A percentile compares a stretch with the other conserved stretches of the same genome.
These are phyloP conservation scores for Crithidia sp. DNA, from an alignment of 208 protist species.

Conservation along the genomic window DNA sequence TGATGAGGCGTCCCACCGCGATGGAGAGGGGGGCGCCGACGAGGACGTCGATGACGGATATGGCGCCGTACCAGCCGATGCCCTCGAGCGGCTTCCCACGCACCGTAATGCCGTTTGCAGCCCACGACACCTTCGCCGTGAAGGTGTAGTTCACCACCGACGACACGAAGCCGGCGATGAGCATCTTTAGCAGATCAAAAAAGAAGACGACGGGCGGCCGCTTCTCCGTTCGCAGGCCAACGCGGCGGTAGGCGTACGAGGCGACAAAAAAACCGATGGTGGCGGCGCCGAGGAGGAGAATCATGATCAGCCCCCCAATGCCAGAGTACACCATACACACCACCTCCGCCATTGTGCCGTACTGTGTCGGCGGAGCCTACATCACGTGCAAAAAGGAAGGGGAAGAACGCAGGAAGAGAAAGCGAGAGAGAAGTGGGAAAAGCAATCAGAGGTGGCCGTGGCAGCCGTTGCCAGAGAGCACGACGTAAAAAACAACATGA, in stretches of 20 bases:
- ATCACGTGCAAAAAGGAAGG: background rate
- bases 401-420: background rate
- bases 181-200: conserved; percentile 52
- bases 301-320: conserved; percentile 37
- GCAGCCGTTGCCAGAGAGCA: no score
- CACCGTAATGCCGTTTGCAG: conserved; percentile 27
- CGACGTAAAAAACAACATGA: no score
- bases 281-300: conserved; percentile 27
- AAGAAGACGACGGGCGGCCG: conserved; percentile 42
- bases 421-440: background rate
- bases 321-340: conserved; percentile 58
- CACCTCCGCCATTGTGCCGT: conserved; percentile 12
- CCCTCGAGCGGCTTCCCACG: conserved; percentile 45
- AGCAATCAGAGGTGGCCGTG: no score
- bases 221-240: conserved; percentile 26
- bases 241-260: conserved; percentile 29
- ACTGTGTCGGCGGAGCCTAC: background rate
- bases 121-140: conserved; percentile 42
- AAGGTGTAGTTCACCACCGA: conserved; percentile 42
- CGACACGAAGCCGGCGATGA: conserved; percentile 28
- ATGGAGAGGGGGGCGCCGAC: conserved; percentile 43
- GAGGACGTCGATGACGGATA: conserved; percentile 42
- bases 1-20: conserved; percentile 34
- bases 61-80: conserved; percentile 55
- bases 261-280: conserved; percentile 34